Evolutionary conservation across 2,329 filamentous ascomycete species (phyloP).

Genomic region (Xylogone sp.): DNA sequence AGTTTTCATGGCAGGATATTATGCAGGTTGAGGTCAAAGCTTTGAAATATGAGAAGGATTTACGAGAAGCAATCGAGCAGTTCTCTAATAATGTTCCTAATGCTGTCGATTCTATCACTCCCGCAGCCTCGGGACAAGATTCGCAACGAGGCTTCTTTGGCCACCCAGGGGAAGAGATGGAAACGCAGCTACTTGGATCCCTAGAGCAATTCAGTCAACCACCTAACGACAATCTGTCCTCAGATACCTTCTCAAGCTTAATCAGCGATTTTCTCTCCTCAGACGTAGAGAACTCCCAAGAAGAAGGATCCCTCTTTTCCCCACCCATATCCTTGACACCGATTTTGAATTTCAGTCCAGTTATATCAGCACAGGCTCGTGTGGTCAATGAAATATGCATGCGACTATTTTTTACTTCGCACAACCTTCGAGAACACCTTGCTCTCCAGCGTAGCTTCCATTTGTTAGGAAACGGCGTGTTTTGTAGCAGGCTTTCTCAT

Average conservation of each 20-base stretch:
- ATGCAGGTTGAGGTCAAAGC: constrained; percentile 59
- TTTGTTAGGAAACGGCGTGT: constrained; percentile 79
- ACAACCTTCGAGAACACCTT: constrained; percentile 70
- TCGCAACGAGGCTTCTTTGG: constrained; percentile 42
- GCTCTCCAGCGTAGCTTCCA: constrained; percentile 75
- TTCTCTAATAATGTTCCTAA: constrained; percentile 9
- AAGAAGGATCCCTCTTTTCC: constrained; percentile 19
- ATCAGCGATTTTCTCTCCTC: constrained; percentile 18
- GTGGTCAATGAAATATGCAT: constrained; percentile 76
- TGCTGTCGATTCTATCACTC: not conserved
- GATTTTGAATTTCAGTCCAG: constrained; percentile 70
- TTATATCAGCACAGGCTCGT: constrained; percentile 70
- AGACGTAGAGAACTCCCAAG: not conserved
- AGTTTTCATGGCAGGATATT: constrained; percentile 69
- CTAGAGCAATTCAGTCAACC: constrained; percentile 43
- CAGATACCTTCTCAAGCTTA: constrained; percentile 18
- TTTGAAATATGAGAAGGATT: constrained; percentile 43
- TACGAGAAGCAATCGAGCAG: constrained; percentile 30
- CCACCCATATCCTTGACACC: constrained; percentile 47
- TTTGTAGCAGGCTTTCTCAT: constrained; percentile 73
- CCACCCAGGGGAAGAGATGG: constrained; percentile 41
- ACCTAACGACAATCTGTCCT: constrained; percentile 16
- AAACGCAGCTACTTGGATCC: constrained; percentile 45
- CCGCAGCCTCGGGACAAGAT: not conserved
- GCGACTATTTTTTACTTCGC: constrained; percentile 69